These are phyloP conservation scores for Claviceps digitariae DNA, from an alignment of 2,329 filamentous ascomycete genomes.

Conservation along the genomic window DNA sequence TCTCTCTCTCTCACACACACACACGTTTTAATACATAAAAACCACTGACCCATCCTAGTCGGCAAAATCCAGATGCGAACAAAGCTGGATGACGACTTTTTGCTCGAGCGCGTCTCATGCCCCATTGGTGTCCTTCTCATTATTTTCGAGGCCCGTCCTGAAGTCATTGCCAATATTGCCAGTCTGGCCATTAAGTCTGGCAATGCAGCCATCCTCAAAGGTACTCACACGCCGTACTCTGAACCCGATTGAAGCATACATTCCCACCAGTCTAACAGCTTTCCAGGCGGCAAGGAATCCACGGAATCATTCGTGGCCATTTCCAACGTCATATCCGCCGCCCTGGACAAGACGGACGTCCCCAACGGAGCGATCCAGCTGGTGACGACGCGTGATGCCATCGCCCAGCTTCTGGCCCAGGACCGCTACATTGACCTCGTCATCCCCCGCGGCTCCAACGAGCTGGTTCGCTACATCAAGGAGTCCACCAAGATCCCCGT, in stretches of 20 bases:
- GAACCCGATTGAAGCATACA: no score
- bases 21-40: no score
- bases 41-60: slow-evolving; percentile 33
- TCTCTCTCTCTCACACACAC: no score
- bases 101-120: slow-evolving; percentile 77
- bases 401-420: slow-evolving; percentile 73
- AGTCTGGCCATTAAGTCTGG: slow-evolving; percentile 92
- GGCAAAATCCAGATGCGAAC: slow-evolving; percentile 76
- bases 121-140: slow-evolving; percentile 96
- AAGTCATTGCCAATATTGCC: slow-evolving; percentile 97
- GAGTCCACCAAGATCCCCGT: slow-evolving; percentile 86
- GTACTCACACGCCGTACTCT: slow-evolving; percentile 20
- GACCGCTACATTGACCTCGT: slow-evolving; percentile 88
- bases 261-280: no score
- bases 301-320: slow-evolving; percentile 92
- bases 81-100: slow-evolving; percentile 70
- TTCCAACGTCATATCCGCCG: slow-evolving; percentile 67
- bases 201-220: slow-evolving; percentile 93
- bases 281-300: slow-evolving; percentile 78
- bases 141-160: slow-evolving; percentile 94
- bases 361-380: slow-evolving; percentile 84
- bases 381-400: slow-evolving; percentile 82
- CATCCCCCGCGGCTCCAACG: slow-evolving; percentile 82
- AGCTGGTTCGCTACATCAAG: slow-evolving; percentile 83
- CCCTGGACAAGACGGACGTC: slow-evolving; percentile 58